phyloP scores from a whole-genome alignment of 1,139 yeast species.

The Candida glucosophila region DNA sequence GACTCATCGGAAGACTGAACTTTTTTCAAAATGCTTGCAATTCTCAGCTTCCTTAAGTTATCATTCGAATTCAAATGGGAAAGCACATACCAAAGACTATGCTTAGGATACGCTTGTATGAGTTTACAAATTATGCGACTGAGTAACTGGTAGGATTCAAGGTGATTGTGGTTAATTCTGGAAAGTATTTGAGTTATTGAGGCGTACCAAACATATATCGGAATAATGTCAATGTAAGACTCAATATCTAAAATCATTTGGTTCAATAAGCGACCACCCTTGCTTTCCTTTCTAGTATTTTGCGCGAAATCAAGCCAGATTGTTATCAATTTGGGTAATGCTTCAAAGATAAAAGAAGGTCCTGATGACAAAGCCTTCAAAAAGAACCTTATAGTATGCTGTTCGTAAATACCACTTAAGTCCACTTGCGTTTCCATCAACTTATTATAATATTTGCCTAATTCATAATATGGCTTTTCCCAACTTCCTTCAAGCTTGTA shows the following conservation, averaged over 20 bases:
- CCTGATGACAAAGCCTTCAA: constrained; percentile 64
- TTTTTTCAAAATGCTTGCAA: constrained; percentile 17
- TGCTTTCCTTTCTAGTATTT: constrained; percentile 14
- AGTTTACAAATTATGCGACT: constrained; percentile 49
- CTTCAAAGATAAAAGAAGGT: constrained; percentile 66
- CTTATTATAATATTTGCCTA: constrained; percentile 76
- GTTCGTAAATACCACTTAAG: constrained; percentile 57
- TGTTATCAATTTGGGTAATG: constrained; percentile 81
- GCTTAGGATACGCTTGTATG: constrained; percentile 64
- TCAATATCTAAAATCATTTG: constrained; percentile 48
- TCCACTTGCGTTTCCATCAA: constrained; percentile 55
- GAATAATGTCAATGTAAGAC: constrained; percentile 38
- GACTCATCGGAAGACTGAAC: constrained; percentile 8
- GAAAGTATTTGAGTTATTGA: constrained; percentile 83
- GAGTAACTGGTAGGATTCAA: constrained; percentile 48
- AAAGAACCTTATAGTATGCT: constrained; percentile 55
- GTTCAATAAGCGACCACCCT: constrained; percentile 30
- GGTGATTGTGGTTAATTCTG: constrained; percentile 60
- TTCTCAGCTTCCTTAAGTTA: constrained; percentile 45
- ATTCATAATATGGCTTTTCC: constrained; percentile 75
- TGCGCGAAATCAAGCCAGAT: constrained; percentile 85
- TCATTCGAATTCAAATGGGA: constrained; percentile 70
- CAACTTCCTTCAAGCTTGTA: constrained; percentile 49
- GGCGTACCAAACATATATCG: constrained; percentile 68
- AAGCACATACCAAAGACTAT: constrained; percentile 77